Evolutionary conservation across 441 rosid genomes (phyloP).

Genomic region (Croton setiger): DNA sequence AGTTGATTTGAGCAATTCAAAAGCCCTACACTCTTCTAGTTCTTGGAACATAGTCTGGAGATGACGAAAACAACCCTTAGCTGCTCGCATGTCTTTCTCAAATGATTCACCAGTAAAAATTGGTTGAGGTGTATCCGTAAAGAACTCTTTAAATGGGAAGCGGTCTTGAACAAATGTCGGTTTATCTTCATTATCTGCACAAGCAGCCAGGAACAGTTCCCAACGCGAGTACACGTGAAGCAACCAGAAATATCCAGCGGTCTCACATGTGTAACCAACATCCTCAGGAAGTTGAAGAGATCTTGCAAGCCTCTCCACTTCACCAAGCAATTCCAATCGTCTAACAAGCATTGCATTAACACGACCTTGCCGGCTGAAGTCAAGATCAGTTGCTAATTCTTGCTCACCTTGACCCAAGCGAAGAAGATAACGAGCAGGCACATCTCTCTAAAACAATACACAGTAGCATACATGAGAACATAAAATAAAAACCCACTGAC

Average conservation of each 20-base stretch:
- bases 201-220: slow-evolving; percentile 94
- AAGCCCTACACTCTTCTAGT: slow-evolving; percentile 98
- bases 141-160: slow-evolving; percentile 92
- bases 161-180: slow-evolving; percentile 73
- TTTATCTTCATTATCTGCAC: slow-evolving; percentile 77
- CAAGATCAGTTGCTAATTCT: slow-evolving; percentile 98
- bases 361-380: slow-evolving; percentile 98
- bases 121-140: slow-evolving; percentile 75
- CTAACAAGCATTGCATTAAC: slow-evolving; percentile 99
- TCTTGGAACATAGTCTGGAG: slow-evolving; percentile 94
- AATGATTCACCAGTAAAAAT: slow-evolving; percentile 82
- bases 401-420: slow-evolving; percentile 99
- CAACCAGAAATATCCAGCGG: slow-evolving; percentile 99
- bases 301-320: slow-evolving; percentile 97
- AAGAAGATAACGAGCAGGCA: slow-evolving; percentile 97
- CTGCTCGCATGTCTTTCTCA: slow-evolving; percentile 94
- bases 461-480: slow-evolving; percentile 13
- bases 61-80: slow-evolving; percentile 93
- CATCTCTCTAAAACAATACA: slow-evolving; percentile 77
- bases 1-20: slow-evolving; percentile 98
- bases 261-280: slow-evolving; percentile 99
- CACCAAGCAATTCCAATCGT: slow-evolving; percentile 80
- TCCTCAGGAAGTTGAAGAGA: slow-evolving; percentile 98
- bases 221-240: slow-evolving; percentile 96
- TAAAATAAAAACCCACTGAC: slow-evolving; percentile 5